Evolutionary conservation across 2,329 filamentous ascomycete genomes (phyloP), one percentile per base, ranked within the genome.

Genomic region (Calonectria montana): DNA sequence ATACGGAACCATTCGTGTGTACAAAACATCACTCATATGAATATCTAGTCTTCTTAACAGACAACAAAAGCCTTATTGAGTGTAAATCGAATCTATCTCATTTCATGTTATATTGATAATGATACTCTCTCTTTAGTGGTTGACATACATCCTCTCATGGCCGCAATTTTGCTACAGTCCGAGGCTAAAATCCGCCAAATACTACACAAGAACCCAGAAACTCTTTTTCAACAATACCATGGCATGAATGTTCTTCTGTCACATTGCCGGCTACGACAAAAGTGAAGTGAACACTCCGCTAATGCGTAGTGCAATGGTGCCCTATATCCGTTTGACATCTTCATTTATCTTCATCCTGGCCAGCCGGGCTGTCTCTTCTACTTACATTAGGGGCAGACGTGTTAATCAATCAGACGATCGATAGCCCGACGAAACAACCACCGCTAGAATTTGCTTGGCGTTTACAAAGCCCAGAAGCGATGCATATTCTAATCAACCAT

Each of bases 331-430:
- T n/a, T n/a, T n/a, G n/a, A n/a, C n/a, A n/a, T n/a, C n/a, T 67
- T 9, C 55, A 67, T 10, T 61, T 67, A 2, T 9, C 53, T 35
- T 61, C 55, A 10, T n/a, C 8, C 1, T 67, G 55, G 65, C 55
- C 55, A 41, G 15, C 15, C 9, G 55, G 55, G 2, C 21, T 67
- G 8, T 62, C 53, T 37, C 15, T 67, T 5, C 23, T 50, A 2
- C 31, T 67, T 18, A n/a, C 21, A 13, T 23, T 55, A 29, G 55
- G 65, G 18, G 55, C 53, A 39, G 23, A 18, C 4, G 23, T 4
- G 31, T 12, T 67, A 13, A 21, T 67, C 9, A 35, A 62, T 21
- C n/a, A 39, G 18, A 16, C 2, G n/a, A n/a, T n/a, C n/a, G n/a
- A n/a, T n/a, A n/a, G n/a, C n/a, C n/a, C n/a, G n/a, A n/a, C n/a